Evolutionary conservation across 805 yeast genomes (phyloP).

Genomic region (Nakazawaea laoshanensis): DNA sequence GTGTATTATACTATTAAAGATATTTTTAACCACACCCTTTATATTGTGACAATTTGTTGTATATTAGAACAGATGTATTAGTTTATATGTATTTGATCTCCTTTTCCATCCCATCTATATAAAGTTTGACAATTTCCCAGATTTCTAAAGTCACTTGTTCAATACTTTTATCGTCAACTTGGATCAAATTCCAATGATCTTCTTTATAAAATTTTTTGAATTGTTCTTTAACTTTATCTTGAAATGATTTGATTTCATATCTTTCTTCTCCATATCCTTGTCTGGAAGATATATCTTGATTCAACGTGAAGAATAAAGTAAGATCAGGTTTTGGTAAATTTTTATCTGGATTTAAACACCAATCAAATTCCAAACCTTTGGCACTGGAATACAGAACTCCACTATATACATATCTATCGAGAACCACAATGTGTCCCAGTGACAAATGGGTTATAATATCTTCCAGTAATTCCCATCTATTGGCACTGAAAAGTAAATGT

Average conservation of each 20-base stretch:
- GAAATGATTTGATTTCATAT: slow-evolving; percentile 73
- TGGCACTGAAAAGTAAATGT: slow-evolving; percentile 85
- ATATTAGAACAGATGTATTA: background rate
- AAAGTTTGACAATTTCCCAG: slow-evolving; percentile 24
- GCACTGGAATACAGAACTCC: slow-evolving; percentile 92
- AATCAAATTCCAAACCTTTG: slow-evolving; percentile 53
- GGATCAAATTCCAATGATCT: slow-evolving; percentile 34
- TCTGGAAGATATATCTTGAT: slow-evolving; percentile 36
- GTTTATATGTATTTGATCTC: background rate
- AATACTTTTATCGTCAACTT: slow-evolving; percentile 51
- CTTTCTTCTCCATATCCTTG: slow-evolving; percentile 92
- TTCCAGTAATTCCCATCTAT: slow-evolving; percentile 78
- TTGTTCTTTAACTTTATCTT: slow-evolving; percentile 53
- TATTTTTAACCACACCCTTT: slow-evolving; percentile 1
- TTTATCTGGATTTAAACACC: slow-evolving; percentile 77
- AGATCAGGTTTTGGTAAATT: slow-evolving; percentile 87
- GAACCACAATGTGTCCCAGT: slow-evolving; percentile 50
- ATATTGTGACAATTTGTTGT: background rate
- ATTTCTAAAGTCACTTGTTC: slow-evolving; percentile 45
- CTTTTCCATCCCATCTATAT: background rate
- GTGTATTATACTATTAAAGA: no score
- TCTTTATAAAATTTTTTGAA: slow-evolving; percentile 35
- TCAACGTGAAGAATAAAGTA: slow-evolving; percentile 64
- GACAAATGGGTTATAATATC: slow-evolving; percentile 35
- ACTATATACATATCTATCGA: slow-evolving; percentile 87